Evolutionary conservation across 805 yeast species (phyloP), one percentile per base, ranked within the genome.

Genomic region (Tetrapisispora namnaoensis): DNA sequence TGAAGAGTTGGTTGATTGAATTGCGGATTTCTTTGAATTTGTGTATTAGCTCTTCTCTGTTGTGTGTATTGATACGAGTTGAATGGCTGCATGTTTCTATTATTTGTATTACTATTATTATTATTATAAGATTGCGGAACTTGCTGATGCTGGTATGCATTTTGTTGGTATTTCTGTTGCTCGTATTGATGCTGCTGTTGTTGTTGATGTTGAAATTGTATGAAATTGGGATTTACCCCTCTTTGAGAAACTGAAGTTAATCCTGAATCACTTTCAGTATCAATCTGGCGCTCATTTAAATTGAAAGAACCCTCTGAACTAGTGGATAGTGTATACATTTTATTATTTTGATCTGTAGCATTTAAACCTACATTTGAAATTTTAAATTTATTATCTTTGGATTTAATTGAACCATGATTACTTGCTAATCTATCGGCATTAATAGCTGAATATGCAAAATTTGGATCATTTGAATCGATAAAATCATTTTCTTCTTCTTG

Each of bases 241-340:
- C 91, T 71, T 65, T 84, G 91, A 8, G 90, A 82, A 1, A 85
- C 86, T 46, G 88, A 80, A 1, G 93, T 84, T 64, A 85, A 82
- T 58, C 82, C 83, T 1, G 91, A 83, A 43, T 72, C 79, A 21
- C 57, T 56, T 17, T 57, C 65, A 18, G 54, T 9, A n/a, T 46
- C 45, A 40, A 32, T 22, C 4, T 39, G 44, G 32, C 18, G 44
- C 13, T 42, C 44, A 18, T 17, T 42, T 5, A 42, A 7, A 42
- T 32, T 42, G 17, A 42, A 42, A 2, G 44, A 42, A 20, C 44
- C 44, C 30, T 42, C 44, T 42, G 44, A 42, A 32, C 44, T 42
- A n/a, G 44, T 30, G 14, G 44, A 28, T 30, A 42, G 28, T n/a
- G 36, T 20, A 14, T 42, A 42, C 18, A 42, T 10, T 42, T 32